phyloP scores from a whole-genome alignment of 2,329 filamentous ascomycete species.

The Hypoxylon sp. region DNA sequence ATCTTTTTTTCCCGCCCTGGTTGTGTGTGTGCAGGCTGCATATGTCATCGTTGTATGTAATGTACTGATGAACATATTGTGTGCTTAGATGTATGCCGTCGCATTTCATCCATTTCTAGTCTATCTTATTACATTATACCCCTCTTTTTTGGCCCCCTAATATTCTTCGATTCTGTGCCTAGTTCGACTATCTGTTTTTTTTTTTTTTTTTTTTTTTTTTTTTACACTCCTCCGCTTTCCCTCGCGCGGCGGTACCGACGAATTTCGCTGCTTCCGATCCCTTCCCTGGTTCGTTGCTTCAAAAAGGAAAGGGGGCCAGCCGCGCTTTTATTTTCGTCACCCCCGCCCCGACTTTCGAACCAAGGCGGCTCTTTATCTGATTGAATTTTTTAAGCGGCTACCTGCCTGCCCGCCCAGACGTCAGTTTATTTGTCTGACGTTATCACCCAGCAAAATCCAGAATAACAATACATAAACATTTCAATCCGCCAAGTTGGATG shows the following conservation, averaged over 20 bases:
- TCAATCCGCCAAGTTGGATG: slow-evolving; percentile 35
- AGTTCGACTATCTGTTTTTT: slow-evolving; percentile 30
- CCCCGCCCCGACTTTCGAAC: slow-evolving; percentile 32
- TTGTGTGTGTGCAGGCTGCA: slow-evolving; percentile 34
- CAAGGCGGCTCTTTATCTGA: slow-evolving; percentile 44
- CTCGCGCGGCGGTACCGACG: slow-evolving; percentile 41
- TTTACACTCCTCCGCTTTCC: slow-evolving; percentile 12
- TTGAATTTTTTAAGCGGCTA: slow-evolving; percentile 32
- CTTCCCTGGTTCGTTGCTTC: slow-evolving; percentile 38
- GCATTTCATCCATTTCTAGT: slow-evolving; percentile 38
- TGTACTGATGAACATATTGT: slow-evolving; percentile 10
- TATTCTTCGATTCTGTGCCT: slow-evolving; percentile 40
- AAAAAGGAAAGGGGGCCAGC: slow-evolving; percentile 42
- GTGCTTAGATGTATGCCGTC: slow-evolving; percentile 41
- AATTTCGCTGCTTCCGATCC: slow-evolving; percentile 38
- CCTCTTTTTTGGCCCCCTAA: slow-evolving; percentile 48
- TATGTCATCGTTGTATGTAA: slow-evolving; percentile 32
- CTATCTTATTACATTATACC: slow-evolving; percentile 42
- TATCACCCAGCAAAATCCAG: slow-evolving; percentile 30
- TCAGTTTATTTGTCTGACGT: slow-evolving; percentile 34
- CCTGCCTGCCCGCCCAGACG: slow-evolving; percentile 28
- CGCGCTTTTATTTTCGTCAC: slow-evolving; percentile 45
- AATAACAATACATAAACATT: slow-evolving; percentile 32
- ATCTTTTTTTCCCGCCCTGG: slow-evolving; percentile 6
- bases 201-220: slow-evolving; percentile 23